Evolutionary conservation across 306 rosid species (phyloP).

Genomic region (Lotus japonicus): DNA sequence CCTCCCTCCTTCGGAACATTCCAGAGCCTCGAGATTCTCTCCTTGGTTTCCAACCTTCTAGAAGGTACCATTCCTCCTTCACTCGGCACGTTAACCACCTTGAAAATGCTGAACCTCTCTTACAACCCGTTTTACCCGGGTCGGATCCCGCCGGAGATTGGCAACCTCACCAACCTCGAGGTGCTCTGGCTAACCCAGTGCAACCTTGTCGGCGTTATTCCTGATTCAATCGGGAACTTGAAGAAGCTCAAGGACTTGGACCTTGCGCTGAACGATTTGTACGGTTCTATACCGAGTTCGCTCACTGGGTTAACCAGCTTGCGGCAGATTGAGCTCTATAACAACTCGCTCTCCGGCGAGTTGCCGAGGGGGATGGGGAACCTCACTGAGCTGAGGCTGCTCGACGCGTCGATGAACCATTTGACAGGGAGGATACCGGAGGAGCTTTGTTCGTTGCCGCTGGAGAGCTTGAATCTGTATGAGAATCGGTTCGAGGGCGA

Average conservation of each 20-base stretch:
- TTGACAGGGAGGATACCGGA: slow-evolving; percentile 62
- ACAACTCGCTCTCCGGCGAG: slow-evolving; percentile 71
- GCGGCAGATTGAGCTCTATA: slow-evolving; percentile 69
- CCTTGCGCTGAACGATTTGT: slow-evolving; percentile 54
- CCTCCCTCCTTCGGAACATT: slow-evolving; percentile 51
- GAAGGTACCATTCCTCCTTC: slow-evolving; percentile 52
- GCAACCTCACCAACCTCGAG: slow-evolving; percentile 63
- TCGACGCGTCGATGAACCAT: slow-evolving; percentile 82
- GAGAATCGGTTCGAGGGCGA: slow-evolving; percentile 71
- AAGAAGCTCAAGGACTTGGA: slow-evolving; percentile 53
- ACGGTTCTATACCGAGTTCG: slow-evolving; percentile 60
- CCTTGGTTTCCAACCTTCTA: slow-evolving; percentile 60
- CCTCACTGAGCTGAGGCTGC: slow-evolving; percentile 42
- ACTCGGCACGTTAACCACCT: slow-evolving; percentile 52
- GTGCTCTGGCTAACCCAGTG: slow-evolving; percentile 71
- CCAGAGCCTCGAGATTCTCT: slow-evolving; percentile 54
- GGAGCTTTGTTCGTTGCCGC: slow-evolving; percentile 47
- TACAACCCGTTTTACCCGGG: slow-evolving; percentile 82
- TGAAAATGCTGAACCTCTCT: slow-evolving; percentile 77
- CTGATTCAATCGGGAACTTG: slow-evolving; percentile 53
- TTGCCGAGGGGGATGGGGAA: slow-evolving; percentile 62
- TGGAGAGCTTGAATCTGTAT: slow-evolving; percentile 72
- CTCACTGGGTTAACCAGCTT: slow-evolving; percentile 46
- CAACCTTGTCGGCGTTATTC: slow-evolving; percentile 63
- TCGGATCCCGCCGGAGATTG: slow-evolving; percentile 62